Conservation (phyloP, 2,329 filamentous ascomycete genomes). For the Cordyceps javanica region DNA sequence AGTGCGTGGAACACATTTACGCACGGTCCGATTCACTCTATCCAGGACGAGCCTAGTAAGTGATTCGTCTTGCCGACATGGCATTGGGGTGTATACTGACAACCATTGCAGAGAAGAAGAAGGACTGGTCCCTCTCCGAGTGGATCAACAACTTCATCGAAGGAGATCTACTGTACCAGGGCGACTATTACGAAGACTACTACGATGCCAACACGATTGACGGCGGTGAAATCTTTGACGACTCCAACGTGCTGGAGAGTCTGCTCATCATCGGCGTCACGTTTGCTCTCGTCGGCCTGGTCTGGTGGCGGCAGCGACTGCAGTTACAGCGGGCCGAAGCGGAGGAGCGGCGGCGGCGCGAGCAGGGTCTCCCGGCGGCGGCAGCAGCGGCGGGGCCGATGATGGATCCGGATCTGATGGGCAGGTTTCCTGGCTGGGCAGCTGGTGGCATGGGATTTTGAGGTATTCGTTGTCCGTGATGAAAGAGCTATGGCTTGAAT, state of each 20-base stretch:
- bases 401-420: conserved; percentile 19
- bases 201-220: conserved; percentile 47
- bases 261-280: conserved; percentile 76
- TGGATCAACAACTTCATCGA: conserved; percentile 85
- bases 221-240: conserved; percentile 58
- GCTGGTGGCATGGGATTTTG: conserved; percentile 30
- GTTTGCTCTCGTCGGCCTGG: conserved; percentile 64
- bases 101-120: conserved; percentile 50
- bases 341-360: conserved; percentile 26
- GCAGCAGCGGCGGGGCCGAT: conserved; percentile 19
- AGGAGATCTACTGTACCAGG: conserved; percentile 60
- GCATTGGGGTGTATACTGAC: not conserved
- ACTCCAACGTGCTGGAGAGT: conserved; percentile 78
- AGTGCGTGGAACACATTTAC: conserved; percentile 95
- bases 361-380: conserved; percentile 25
- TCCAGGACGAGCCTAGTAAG: conserved; percentile 81
- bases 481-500: not conserved
- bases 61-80: conserved; percentile 22
- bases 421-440: conserved; percentile 30
- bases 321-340: conserved; percentile 48
- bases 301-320: conserved; percentile 71
- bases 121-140: conserved; percentile 72
- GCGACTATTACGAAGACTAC: conserved; percentile 47
- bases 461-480: not conserved
- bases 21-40: conserved; percentile 84